Evolutionary conservation across 371 early-diverging fungal genomes (phyloP).

Genomic region (Neoconidiobolus thromboides): DNA sequence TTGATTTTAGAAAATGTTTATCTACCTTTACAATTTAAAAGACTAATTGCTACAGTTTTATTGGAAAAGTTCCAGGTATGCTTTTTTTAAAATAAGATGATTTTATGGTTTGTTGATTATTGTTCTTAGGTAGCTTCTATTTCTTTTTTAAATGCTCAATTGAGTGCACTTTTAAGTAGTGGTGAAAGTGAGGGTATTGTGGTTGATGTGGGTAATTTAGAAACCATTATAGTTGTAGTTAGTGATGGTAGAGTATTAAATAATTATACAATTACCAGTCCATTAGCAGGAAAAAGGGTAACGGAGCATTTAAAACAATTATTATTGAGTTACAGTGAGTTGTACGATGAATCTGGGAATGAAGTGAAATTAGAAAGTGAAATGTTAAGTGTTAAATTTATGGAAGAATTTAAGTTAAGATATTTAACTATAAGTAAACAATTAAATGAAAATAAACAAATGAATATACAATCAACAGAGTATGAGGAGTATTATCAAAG

Average conservation of each 20-base stretch:
- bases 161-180: not conserved
- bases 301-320: not conserved
- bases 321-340: not conserved
- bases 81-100: not conserved
- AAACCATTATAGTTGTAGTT: not conserved
- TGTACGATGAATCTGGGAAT: not conserved
- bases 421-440: not conserved
- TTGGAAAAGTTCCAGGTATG: constrained; percentile 1
- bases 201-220: constrained; percentile 3
- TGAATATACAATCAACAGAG: not conserved
- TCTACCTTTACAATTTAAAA: not conserved
- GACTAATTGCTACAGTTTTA: not conserved
- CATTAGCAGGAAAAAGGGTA: constrained; percentile 1
- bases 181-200: not conserved
- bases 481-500: not conserved
- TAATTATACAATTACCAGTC: not conserved
- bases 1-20: not conserved
- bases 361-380: not conserved
- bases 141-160: not conserved
- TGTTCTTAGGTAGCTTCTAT: not conserved
- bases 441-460: not conserved
- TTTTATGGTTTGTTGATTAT: not conserved
- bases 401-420: not conserved
- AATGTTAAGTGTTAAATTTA: not conserved
- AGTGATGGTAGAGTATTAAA: not conserved